A percentile compares a stretch with the other conserved stretches of the same genome.
phyloP scores from a whole-genome alignment of 495 filamentous ascomycete species.

The Neurospora sp. region DNA sequence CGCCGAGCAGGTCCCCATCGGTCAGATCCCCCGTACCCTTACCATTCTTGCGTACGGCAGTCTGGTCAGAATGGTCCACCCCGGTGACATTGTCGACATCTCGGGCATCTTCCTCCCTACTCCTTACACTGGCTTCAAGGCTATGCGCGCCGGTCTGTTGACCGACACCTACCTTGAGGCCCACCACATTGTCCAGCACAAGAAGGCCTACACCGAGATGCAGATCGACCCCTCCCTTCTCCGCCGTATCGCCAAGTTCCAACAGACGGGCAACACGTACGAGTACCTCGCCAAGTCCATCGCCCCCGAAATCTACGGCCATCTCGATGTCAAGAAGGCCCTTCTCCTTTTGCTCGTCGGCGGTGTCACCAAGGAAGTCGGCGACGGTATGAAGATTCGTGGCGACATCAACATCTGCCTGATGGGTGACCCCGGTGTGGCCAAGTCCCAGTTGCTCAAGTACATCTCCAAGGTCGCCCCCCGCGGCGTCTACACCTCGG shows the following conservation, averaged over 20 bases:
- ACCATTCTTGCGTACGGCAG: slow-evolving; percentile 85
- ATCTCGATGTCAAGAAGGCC: slow-evolving; percentile 96
- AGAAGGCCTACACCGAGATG: slow-evolving; percentile 90
- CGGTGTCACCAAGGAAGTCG: slow-evolving; percentile 94
- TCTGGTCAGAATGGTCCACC: slow-evolving; percentile 75
- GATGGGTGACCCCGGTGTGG: slow-evolving; percentile 99
- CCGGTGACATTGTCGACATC: slow-evolving; percentile 88
- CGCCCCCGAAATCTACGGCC: slow-evolving; percentile 93
- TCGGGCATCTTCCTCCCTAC: slow-evolving; percentile 94
- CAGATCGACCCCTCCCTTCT: slow-evolving; percentile 62
- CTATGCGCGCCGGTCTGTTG: slow-evolving; percentile 85
- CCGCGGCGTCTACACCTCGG: slow-evolving; percentile 94
- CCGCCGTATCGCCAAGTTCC: slow-evolving; percentile 70
- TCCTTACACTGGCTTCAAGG: slow-evolving; percentile 95
- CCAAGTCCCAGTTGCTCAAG: slow-evolving; percentile 94
- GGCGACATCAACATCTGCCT: slow-evolving; percentile 98
- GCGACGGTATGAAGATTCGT: slow-evolving; percentile 95
- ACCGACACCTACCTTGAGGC: slow-evolving; percentile 97
- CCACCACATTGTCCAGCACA: slow-evolving; percentile 87
- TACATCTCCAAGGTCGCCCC: slow-evolving; percentile 98
- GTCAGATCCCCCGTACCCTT: slow-evolving; percentile 85
- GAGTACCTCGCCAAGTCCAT: slow-evolving; percentile 92
- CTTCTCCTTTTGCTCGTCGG: slow-evolving; percentile 89
- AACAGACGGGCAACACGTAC: slow-evolving; percentile 79
- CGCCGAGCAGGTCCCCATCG: slow-evolving; percentile 95